Evolutionary conservation across 768 basidiomycete species (phyloP).

Genomic region (Ramaria sp.): DNA sequence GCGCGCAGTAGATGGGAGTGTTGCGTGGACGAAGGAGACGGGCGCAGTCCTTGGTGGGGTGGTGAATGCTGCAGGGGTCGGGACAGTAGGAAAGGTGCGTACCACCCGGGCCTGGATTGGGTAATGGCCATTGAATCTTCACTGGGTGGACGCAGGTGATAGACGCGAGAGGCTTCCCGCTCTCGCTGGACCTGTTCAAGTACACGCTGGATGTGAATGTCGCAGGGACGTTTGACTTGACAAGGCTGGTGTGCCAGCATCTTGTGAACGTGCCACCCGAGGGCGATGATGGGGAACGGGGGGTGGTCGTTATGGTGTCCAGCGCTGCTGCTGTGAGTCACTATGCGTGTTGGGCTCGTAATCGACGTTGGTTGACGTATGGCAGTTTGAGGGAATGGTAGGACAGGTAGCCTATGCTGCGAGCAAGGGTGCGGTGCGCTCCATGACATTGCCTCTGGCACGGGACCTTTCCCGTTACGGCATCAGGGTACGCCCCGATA

Average conservation of each 20-base stretch:
- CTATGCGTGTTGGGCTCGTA: neutral
- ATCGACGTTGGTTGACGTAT: neutral
- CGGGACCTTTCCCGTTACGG: slow-evolving; percentile 44
- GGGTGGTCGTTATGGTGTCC: slow-evolving; percentile 46
- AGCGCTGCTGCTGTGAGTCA: slow-evolving; percentile 34
- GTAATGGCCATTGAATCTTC: neutral
- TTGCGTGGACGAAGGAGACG: slow-evolving; percentile 23
- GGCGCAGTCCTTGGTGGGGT: slow-evolving; percentile 43
- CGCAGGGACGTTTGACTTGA: slow-evolving; percentile 46
- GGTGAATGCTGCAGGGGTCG: slow-evolving; percentile 49
- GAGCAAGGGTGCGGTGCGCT: slow-evolving; percentile 42
- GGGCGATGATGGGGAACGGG: slow-evolving; percentile 40
- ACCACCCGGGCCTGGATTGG: too few species aligned
- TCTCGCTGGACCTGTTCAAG: slow-evolving; percentile 41
- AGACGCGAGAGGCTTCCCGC: slow-evolving; percentile 32
- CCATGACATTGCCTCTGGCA: slow-evolving; percentile 51
- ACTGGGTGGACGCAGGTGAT: slow-evolving; percentile 28
- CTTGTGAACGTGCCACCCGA: slow-evolving; percentile 35
- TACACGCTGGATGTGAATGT: slow-evolving; percentile 43
- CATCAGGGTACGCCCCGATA: slow-evolving; percentile 24
- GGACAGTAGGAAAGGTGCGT: slow-evolving; percentile 21
- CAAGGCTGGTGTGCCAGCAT: slow-evolving; percentile 39
- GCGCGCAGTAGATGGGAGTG: slow-evolving; percentile 19
- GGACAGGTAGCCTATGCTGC: slow-evolving; percentile 49
- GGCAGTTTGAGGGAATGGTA: slow-evolving; percentile 43